Percentiles rank a stretch among this genome's conserved stretches.
Evolutionary conservation across 2,329 filamentous ascomycete species (phyloP).

Genomic region (Clarireedia paspali): DNA sequence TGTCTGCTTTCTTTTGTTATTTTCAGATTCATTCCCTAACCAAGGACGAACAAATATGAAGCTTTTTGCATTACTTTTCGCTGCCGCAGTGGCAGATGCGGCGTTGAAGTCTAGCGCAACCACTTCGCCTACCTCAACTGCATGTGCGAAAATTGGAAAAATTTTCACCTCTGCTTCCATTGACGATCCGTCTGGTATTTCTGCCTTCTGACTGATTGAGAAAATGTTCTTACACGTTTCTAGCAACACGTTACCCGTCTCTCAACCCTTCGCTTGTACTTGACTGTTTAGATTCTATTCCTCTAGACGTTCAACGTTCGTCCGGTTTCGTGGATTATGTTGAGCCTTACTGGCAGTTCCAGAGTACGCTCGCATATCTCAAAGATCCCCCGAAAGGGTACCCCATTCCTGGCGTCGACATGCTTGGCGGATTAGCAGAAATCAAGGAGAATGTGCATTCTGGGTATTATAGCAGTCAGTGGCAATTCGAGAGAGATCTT

Average conservation of each 20-base stretch:
- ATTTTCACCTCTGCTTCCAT: background rate
- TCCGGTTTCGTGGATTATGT: conserved; percentile 12
- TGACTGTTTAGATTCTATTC: conserved; percentile 14
- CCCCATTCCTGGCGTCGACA: conserved; percentile 13
- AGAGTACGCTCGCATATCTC: conserved; percentile 14
- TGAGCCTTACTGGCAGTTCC: conserved; percentile 12
- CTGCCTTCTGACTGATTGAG: background rate
- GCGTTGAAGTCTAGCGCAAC: no score
- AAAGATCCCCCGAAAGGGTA: conserved; percentile 23
- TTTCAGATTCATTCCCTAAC: no score
- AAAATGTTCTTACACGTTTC: background rate
- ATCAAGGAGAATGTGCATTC: conserved; percentile 12
- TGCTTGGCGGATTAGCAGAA: conserved; percentile 14
- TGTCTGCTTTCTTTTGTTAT: no score
- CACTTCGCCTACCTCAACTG: background rate
- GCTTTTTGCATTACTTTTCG: no score
- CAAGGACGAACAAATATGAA: no score
- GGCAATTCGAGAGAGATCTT: conserved; percentile 17
- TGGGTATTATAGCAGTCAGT: conserved; percentile 16
- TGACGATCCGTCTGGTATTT: background rate
- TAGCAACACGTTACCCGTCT: background rate
- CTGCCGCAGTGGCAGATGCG: no score
- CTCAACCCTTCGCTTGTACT: conserved; percentile 9
- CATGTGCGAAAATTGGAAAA: background rate
- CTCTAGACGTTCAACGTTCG: conserved; percentile 11